Conservation (phyloP, 768 basidiomycete species). For the Lactarius tabidus region DNA sequence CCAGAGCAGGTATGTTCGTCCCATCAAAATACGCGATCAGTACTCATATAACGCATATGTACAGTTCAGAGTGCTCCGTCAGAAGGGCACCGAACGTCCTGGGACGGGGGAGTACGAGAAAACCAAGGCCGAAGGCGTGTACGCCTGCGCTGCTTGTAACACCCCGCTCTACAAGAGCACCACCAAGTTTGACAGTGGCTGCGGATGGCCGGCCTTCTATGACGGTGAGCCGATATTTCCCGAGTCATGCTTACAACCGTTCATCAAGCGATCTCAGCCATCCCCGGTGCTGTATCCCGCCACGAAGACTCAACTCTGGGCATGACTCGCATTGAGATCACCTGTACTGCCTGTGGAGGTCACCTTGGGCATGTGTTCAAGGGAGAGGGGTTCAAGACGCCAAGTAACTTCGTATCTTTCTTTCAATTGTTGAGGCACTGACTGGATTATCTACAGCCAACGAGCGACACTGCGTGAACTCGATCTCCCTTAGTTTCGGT, state of each 20-base stretch:
- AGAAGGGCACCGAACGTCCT: slow-evolving; percentile 83
- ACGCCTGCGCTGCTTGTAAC: slow-evolving; percentile 74
- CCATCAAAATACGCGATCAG: background rate
- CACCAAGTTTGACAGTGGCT: slow-evolving; percentile 91
- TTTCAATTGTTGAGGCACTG: background rate
- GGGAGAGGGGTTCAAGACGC: slow-evolving; percentile 78
- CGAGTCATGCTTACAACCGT: background rate
- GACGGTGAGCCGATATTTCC: slow-evolving; percentile 53
- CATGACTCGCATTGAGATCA: slow-evolving; percentile 78
- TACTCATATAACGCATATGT: background rate
- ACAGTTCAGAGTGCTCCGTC: slow-evolving; percentile 79
- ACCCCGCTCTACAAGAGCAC: slow-evolving; percentile 83
- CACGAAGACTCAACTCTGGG: slow-evolving; percentile 69
- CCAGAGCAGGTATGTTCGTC: slow-evolving; percentile 66
- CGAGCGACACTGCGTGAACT: slow-evolving; percentile 89
- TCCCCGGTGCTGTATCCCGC: slow-evolving; percentile 81
- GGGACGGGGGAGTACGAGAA: slow-evolving; percentile 81
- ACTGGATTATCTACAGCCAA: slow-evolving; percentile 44
- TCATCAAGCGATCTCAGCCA: slow-evolving; percentile 45
- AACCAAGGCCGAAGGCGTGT: slow-evolving; percentile 59
- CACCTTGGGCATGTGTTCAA: slow-evolving; percentile 96
- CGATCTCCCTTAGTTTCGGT: slow-evolving; percentile 74
- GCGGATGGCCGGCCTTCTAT: slow-evolving; percentile 98
- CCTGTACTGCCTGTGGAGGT: slow-evolving; percentile 85
- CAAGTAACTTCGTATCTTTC: slow-evolving; percentile 43